Conservation (phyloP, 1,284 basidiomycete genomes). For the Fomitopsis betulina region DNA sequence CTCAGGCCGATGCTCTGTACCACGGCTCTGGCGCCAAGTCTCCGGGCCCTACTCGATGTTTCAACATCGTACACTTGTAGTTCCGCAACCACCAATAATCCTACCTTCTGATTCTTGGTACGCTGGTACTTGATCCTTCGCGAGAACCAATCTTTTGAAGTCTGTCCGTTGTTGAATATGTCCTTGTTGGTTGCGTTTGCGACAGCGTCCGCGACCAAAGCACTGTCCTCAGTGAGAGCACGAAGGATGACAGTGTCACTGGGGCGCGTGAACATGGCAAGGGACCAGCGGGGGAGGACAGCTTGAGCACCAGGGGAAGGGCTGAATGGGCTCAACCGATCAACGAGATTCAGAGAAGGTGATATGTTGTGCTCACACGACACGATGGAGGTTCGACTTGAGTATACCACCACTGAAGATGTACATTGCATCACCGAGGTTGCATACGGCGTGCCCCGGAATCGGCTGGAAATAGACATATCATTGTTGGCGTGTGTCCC, state of each 20-base stretch:
- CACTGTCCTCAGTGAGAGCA: conserved; percentile 22
- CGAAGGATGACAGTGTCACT: conserved; percentile 24
- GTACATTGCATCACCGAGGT: conserved; percentile 34
- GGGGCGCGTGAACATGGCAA: conserved; percentile 37
- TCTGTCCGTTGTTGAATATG: conserved; percentile 22
- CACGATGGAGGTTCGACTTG: conserved; percentile 30
- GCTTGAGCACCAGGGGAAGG: conserved; percentile 30
- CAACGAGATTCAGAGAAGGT: neutral
- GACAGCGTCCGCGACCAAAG: conserved; percentile 25
- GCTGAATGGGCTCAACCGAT: conserved; percentile 9
- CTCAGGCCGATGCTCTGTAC: conserved; percentile 21
- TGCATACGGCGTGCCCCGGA: conserved; percentile 29
- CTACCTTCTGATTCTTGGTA: conserved; percentile 19
- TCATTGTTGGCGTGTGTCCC: too few relatives aligned
- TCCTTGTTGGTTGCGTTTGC: conserved; percentile 11
- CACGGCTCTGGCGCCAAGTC: conserved; percentile 25
- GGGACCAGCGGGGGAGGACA: conserved; percentile 29
- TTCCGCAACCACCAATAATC: neutral
- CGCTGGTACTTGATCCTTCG: conserved; percentile 24
- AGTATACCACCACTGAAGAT: conserved; percentile 35
- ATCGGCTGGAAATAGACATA: too few relatives aligned
- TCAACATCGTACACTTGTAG: neutral
- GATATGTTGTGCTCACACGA: conserved; percentile 16
- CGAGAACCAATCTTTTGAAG: conserved; percentile 27
- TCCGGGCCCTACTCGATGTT: conserved; percentile 20